These are phyloP conservation scores for Leccinum rimulosum DNA, from an alignment of 768 basidiomycete species.

Conservation along the genomic window DNA sequence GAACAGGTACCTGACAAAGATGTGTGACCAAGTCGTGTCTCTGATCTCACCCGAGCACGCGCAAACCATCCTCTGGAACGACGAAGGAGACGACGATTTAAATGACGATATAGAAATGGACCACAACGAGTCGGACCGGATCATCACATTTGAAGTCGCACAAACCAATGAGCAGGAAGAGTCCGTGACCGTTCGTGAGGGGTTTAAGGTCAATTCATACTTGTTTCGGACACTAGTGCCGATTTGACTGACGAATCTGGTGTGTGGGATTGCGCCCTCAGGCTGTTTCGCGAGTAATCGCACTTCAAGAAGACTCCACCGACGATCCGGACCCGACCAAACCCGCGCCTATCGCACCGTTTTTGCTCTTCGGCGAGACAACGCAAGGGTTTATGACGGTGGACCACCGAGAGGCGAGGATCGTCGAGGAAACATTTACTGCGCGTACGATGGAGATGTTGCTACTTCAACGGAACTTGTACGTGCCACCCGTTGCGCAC, in stretches of 20 bases:
- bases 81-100: conserved; percentile 31
- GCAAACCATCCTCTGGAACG: conserved; percentile 42
- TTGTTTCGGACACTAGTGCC: background rate
- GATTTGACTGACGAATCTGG: background rate
- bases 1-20: conserved; percentile 55
- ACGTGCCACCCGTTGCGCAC: background rate
- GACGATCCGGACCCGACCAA: conserved; percentile 8
- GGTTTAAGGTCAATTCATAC: conserved; percentile 42
- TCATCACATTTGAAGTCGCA: conserved; percentile 53
- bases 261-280: background rate
- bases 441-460: background rate
- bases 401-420: conserved; percentile 16
- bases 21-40: conserved; percentile 53
- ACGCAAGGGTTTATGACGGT: conserved; percentile 40
- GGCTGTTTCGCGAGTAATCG: conserved; percentile 15
- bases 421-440: background rate
- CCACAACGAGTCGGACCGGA: conserved; percentile 43
- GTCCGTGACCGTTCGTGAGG: conserved; percentile 39
- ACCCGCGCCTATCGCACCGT: conserved; percentile 18
- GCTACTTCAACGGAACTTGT: conserved; percentile 23
- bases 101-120: conserved; percentile 28
- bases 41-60: conserved; percentile 50
- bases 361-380: too few relatives aligned
- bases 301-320: conserved; percentile 4
- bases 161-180: conserved; percentile 58